Evolutionary conservation across 2,329 filamentous ascomycete species (phyloP), one percentile per base, ranked within the genome.

Genomic region (Fusarium longipes): DNA sequence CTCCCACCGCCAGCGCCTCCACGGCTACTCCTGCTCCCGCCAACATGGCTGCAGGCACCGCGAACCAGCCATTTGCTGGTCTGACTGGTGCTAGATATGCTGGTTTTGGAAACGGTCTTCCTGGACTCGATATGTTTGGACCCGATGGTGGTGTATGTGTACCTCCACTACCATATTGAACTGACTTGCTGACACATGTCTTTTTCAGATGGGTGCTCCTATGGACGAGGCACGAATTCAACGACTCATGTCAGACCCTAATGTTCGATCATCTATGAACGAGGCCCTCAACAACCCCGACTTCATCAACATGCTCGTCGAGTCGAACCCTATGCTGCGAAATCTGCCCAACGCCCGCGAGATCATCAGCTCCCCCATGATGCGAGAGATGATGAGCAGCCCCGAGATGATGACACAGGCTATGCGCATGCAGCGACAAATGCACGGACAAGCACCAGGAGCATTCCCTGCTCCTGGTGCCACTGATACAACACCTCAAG

Each of bases 241-340:
- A 57, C 86, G 89, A 67, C 91, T 97, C 88, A 89, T 99, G 73
- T 89, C 92, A 65, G 93, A 98, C 75, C 96, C 96, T 22, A 91
- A 93, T 75, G 90, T 97, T 57, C 88, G 92, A 67, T 91, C 93
- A 69, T 90, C 90, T 55, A 92, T 99, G 87, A 97, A 96, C 78
- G 95, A 97, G 80, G 93, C 94, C 33, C 91, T 99, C 77, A 92
- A 94, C 78, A 98, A 98, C 79, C 95, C 96, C n/a, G 87, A 90
- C 18, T 91, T 99, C 72, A 87, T 98, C 76, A 93, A 98, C 75
- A 93, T 96, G 87, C 92, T 98, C 86, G 93, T 99, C 72, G 89
- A 96, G 73, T 88, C 91, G 75, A 97, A 97, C 76, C 96, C 96
- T 4, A 90, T 93, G 85, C 83, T 93, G 18, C 87, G 90, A 72